Percentiles rank a stretch among this genome's conserved stretches.
Evolutionary conservation across 176 grass and related monocot species (phyloP).

Genomic region (Lolium perenne): DNA sequence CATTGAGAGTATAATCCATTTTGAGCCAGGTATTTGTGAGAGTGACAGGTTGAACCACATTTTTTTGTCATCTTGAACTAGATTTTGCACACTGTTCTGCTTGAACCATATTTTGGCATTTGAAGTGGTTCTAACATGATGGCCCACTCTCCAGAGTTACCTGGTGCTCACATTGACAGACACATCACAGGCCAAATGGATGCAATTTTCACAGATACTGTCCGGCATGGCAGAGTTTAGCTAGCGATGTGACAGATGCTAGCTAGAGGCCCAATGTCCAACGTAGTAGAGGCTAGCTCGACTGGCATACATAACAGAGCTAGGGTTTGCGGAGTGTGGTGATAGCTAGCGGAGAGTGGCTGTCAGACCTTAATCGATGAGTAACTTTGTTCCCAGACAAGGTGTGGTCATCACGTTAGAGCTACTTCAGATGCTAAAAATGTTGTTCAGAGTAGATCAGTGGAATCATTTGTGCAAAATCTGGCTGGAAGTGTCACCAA

Average conservation of each 20-base stretch:
- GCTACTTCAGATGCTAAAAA: not conserved
- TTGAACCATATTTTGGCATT: not conserved
- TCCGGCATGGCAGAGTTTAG: constrained; percentile 3
- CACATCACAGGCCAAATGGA: not conserved
- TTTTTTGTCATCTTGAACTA: not conserved
- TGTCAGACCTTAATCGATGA: constrained; percentile 3
- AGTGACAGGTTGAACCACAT: constrained; percentile 9
- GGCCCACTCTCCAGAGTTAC: not conserved
- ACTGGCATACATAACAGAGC: not conserved
- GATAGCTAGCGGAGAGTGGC: too few species aligned
- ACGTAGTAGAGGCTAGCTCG: not conserved
- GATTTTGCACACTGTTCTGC: not conserved
- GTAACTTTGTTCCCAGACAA: not conserved
- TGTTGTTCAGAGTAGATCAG: not conserved
- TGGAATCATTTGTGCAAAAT: constrained; percentile 16
- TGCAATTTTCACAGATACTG: not conserved
- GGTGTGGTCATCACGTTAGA: constrained; percentile 13
- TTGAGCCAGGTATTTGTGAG: not conserved
- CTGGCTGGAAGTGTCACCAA: not conserved
- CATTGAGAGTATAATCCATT: not conserved
- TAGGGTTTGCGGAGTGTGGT: too few species aligned
- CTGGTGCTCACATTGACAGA: not conserved
- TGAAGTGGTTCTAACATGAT: constrained; percentile 8
- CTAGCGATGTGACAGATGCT: not conserved
- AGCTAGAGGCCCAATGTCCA: not conserved